Conservation (phyloP, 768 basidiomycete species). For the Fistulinella prunicolor region DNA sequence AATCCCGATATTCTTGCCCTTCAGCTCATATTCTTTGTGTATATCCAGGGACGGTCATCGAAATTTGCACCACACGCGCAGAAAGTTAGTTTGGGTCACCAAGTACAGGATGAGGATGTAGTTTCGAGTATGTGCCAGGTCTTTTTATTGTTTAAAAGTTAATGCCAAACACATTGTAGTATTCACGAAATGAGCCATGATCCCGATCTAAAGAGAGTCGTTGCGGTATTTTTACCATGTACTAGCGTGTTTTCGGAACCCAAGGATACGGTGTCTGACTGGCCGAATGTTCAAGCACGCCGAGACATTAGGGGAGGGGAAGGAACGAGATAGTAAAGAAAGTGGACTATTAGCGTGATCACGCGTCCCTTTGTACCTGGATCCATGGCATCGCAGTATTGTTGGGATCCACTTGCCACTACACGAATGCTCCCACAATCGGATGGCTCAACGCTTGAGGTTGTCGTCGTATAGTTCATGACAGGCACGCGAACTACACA, state of each 20-base stretch:
- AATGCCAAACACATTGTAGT: conserved; percentile 13
- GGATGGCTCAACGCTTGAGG: too few species aligned
- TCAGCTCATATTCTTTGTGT: background rate
- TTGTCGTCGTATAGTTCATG: too few species aligned
- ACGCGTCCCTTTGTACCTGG: too few species aligned
- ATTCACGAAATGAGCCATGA: conserved; percentile 30
- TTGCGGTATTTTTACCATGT: background rate
- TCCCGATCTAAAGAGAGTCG: background rate
- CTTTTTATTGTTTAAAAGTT: background rate
- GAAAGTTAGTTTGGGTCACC: conserved; percentile 84
- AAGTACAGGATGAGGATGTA: conserved; percentile 85
- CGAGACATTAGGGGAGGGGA: too few species aligned
- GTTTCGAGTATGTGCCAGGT: conserved; percentile 67
- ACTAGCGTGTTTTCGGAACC: background rate
- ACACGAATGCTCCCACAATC: too few species aligned
- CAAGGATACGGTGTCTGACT: too few species aligned
- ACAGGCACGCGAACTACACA: too few species aligned
- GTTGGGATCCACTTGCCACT: too few species aligned
- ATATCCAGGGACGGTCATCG: conserved; percentile 78
- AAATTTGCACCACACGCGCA: conserved; percentile 94
- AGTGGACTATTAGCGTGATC: too few species aligned
- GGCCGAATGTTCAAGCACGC: too few species aligned
- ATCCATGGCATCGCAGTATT: too few species aligned
- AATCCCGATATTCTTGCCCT: background rate
- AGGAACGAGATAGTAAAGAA: too few species aligned